Evolutionary conservation across 257 asterid genomes (phyloP).

Genomic region (Ophiorrhiza pumila): DNA sequence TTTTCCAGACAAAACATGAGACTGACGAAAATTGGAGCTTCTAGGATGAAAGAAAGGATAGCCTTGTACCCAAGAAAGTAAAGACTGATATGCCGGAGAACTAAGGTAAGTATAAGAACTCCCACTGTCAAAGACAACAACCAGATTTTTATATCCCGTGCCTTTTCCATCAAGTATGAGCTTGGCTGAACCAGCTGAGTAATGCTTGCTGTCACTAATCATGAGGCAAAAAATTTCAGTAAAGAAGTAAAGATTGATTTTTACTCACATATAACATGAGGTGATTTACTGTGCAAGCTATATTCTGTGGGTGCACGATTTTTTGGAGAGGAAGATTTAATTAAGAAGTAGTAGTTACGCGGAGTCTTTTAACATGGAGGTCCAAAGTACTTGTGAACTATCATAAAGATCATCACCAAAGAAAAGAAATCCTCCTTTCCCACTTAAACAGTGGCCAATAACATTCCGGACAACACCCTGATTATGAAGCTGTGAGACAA

Average conservation of each 20-base stretch:
- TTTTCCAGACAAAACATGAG: neutral
- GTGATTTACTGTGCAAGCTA: neutral
- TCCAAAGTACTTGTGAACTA: conserved; percentile 69
- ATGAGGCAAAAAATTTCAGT: conserved; percentile 9
- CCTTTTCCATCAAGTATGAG: conserved; percentile 69
- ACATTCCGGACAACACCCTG: conserved; percentile 67
- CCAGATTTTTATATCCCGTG: conserved; percentile 68
- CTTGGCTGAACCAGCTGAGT: conserved; percentile 76
- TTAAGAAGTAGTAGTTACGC: conserved; percentile 37
- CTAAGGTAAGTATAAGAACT: conserved; percentile 83
- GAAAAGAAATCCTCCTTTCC: conserved; percentile 83
- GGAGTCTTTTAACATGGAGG: conserved; percentile 72
- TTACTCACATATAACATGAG: neutral
- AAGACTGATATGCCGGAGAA: conserved; percentile 61
- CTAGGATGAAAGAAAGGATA: neutral
- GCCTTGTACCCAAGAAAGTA: conserved; percentile 54
- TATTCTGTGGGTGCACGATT: too few relatives aligned
- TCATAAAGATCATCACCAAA: conserved; percentile 82
- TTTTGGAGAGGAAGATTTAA: neutral
- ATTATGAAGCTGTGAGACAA: conserved; percentile 71
- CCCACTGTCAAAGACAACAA: conserved; percentile 90
- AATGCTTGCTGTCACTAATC: conserved; percentile 60
- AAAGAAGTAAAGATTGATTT: conserved; percentile 6
- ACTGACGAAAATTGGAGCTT: neutral
- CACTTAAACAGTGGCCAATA: conserved; percentile 79